phyloP scores from a whole-genome alignment of 148 eudicot genomes.

The Nepenthes gracilis region DNA sequence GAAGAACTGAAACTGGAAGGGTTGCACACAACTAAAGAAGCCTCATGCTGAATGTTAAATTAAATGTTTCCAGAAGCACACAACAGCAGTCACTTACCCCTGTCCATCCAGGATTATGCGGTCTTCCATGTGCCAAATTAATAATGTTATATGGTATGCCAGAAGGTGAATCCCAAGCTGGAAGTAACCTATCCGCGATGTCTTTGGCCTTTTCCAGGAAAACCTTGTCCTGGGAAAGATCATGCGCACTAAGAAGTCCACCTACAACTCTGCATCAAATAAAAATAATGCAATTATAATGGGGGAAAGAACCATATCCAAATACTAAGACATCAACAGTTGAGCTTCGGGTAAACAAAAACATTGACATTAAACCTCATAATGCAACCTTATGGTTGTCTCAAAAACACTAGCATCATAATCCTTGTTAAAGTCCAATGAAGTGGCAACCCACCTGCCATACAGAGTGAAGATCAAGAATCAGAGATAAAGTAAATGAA shows the following conservation, averaged over 20 bases:
- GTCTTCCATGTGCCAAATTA: slow-evolving; percentile 78
- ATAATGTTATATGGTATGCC: slow-evolving; percentile 87
- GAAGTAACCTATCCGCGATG: slow-evolving; percentile 87
- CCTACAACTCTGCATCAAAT: slow-evolving; percentile 78
- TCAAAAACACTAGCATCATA: slow-evolving; percentile 97
- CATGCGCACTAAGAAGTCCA: slow-evolving; percentile 93
- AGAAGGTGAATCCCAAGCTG: slow-evolving; percentile 95
- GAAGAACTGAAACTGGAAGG: no score
- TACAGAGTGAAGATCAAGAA: slow-evolving; percentile 8
- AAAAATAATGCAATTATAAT: slow-evolving; percentile 1
- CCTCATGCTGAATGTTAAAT: background rate
- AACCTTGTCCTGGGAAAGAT: slow-evolving; percentile 83
- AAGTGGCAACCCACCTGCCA: slow-evolving; percentile 85
- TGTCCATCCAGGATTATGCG: slow-evolving; percentile 97
- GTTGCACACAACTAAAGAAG: no score
- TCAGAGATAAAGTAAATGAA: slow-evolving; percentile 7
- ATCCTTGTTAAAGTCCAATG: slow-evolving; percentile 89
- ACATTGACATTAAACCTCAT: slow-evolving; percentile 53
- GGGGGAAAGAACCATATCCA: slow-evolving; percentile 1
- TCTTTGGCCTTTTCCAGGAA: slow-evolving; percentile 95
- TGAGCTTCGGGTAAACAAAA: slow-evolving; percentile 2
- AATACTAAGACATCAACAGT: slow-evolving; percentile 4
- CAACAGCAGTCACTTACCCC: slow-evolving; percentile 48
- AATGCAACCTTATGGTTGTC: slow-evolving; percentile 99
- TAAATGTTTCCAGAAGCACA: background rate